Evolutionary conservation across 148 eudicot species (phyloP).

Genomic region (Rhododendron simsii): DNA sequence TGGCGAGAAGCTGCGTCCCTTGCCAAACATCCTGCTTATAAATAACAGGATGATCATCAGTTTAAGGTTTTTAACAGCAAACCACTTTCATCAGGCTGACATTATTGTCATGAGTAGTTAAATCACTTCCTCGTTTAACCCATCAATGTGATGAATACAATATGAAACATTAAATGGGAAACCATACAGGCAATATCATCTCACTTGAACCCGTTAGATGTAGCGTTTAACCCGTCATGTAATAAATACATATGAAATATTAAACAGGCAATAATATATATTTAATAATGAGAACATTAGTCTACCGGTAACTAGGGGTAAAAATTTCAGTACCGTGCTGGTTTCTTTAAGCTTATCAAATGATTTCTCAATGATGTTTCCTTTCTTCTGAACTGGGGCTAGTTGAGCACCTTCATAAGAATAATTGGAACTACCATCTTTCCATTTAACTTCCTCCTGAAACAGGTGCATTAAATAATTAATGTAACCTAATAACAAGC

Average conservation of each 20-base stretch:
- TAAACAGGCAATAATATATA: neutral
- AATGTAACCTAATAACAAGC: neutral
- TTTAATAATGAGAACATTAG: neutral
- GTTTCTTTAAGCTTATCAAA: constrained; percentile 82
- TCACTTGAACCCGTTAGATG: neutral
- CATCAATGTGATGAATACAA: neutral
- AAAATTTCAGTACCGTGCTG: constrained; percentile 57
- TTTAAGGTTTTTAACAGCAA: neutral
- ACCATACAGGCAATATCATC: neutral
- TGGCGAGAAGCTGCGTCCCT: constrained; percentile 96
- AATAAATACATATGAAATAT: neutral
- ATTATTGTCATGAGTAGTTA: neutral
- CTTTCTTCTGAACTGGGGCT: constrained; percentile 56
- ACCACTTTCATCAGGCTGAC: neutral
- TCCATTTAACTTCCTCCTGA: constrained; percentile 52
- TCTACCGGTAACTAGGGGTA: constrained; percentile 1
- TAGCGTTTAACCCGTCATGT: neutral
- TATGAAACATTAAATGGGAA: neutral
- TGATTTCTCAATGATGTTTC: constrained; percentile 64
- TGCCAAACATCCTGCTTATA: constrained; percentile 85
- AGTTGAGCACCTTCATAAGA: constrained; percentile 27
- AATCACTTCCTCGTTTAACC: neutral
- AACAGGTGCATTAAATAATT: neutral
- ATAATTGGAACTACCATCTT: constrained; percentile 21
- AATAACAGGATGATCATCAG: neutral